A percentile compares a stretch with the other conserved stretches of the same genome.
Evolutionary conservation across 2,329 filamentous ascomycete genomes (phyloP).

Genomic region (Ophiostoma sp.): DNA sequence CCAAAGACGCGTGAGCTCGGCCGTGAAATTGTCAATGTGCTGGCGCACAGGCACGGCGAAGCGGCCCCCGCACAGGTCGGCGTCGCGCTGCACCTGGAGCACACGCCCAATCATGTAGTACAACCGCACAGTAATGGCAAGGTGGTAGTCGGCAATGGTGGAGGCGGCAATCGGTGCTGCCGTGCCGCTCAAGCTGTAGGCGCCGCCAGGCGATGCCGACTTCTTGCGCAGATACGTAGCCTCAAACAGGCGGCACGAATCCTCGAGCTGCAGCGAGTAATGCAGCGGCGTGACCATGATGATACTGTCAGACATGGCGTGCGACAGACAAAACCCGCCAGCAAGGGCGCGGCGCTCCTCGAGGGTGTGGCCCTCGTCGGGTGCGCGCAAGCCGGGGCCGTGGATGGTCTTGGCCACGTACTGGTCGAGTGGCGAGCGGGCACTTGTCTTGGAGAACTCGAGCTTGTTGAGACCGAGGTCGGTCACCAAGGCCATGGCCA

Average conservation of each 20-base stretch:
- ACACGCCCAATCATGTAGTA: constrained; percentile 26
- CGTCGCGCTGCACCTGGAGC: constrained; percentile 23
- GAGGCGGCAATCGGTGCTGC: constrained; percentile 10
- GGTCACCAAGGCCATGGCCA: constrained; percentile 27
- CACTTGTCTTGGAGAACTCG: constrained; percentile 18
- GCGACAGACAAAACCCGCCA: constrained; percentile 41
- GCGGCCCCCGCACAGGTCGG: constrained; percentile 22
- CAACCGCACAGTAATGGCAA: constrained; percentile 26
- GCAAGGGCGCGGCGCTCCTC: constrained; percentile 42
- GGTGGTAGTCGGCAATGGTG: constrained; percentile 19
- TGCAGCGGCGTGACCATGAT: constrained; percentile 40
- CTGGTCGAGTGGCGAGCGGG: constrained; percentile 24
- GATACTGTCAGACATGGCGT: constrained; percentile 26
- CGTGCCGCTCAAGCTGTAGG: neutral
- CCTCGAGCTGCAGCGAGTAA: constrained; percentile 34
- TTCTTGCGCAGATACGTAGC: constrained; percentile 9
- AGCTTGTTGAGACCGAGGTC: constrained; percentile 28
- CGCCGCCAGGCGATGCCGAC: neutral
- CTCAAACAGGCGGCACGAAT: constrained; percentile 25
- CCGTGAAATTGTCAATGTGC: constrained; percentile 21
- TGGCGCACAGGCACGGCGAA: constrained; percentile 18
- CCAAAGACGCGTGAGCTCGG: constrained; percentile 24
- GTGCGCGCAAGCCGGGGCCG: constrained; percentile 17
- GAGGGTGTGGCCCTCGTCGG: constrained; percentile 24
- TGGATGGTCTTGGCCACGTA: constrained; percentile 22